Conservation (phyloP, 2,329 filamentous ascomycete species). For the Coniella vitis region DNA sequence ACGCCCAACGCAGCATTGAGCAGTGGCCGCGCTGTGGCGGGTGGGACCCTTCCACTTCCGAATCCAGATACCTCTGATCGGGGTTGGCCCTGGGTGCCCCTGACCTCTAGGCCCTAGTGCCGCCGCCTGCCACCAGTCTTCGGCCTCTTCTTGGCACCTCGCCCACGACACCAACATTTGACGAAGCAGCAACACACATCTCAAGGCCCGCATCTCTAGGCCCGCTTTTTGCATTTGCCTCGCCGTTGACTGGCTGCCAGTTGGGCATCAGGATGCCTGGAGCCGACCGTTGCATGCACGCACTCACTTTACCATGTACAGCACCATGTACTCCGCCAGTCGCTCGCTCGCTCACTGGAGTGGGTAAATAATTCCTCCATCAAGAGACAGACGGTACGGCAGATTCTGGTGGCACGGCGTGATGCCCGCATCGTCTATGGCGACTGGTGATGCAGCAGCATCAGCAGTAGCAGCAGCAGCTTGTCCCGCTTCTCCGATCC, state of each 20-base stretch:
- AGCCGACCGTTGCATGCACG: background rate
- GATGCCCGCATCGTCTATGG: conserved; percentile 1
- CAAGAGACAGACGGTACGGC: background rate
- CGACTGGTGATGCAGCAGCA: too few relatives aligned
- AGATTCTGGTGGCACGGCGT: background rate
- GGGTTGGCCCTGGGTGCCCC: background rate
- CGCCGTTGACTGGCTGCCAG: background rate
- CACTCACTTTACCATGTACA: too few relatives aligned
- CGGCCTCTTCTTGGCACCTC: background rate
- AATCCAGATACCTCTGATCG: background rate
- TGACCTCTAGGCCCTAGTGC: background rate
- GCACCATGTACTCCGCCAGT: too few relatives aligned
- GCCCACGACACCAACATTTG: conserved; percentile 7
- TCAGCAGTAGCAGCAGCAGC: too few relatives aligned
- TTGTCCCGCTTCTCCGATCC: too few relatives aligned
- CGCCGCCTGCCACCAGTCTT: background rate
- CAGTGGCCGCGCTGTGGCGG: background rate
- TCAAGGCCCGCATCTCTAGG: conserved; percentile 4
- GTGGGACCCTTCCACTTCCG: background rate
- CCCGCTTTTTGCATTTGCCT: conserved; percentile 2
- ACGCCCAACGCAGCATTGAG: background rate
- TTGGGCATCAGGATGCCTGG: background rate
- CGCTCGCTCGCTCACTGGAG: conserved; percentile 1
- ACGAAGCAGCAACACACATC: background rate
- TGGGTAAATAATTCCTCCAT: conserved; percentile 4